A percentile compares a stretch with the other conserved stretches of the same genome.
phyloP scores from a whole-genome alignment of 495 filamentous ascomycete species.

The Tuber calosporum region DNA sequence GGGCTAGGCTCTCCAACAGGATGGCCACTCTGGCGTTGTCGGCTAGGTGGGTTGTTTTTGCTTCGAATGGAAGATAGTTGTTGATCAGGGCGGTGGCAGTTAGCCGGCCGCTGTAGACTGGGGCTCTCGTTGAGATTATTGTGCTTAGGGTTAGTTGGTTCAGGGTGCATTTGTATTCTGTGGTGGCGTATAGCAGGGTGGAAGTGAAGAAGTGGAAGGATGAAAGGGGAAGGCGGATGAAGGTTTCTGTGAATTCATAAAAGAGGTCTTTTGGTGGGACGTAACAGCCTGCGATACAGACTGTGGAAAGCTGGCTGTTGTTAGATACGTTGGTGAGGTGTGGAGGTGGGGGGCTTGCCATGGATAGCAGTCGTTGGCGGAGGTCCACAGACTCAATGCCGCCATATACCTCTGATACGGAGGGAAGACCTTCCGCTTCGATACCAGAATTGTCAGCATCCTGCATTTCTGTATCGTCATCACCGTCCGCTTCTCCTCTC shows the following conservation, averaged over 20 bases:
- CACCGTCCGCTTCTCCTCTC: slow-evolving; percentile 40
- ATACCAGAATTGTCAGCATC: slow-evolving; percentile 46
- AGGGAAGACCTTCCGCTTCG: slow-evolving; percentile 25
- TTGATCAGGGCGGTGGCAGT: slow-evolving; percentile 55
- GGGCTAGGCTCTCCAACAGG: slow-evolving; percentile 63
- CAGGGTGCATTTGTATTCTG: slow-evolving; percentile 52
- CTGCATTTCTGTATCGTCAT: slow-evolving; percentile 33
- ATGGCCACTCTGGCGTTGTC: slow-evolving; percentile 80
- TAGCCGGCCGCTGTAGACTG: slow-evolving; percentile 46
- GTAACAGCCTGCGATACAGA: slow-evolving; percentile 50
- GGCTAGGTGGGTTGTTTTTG: slow-evolving; percentile 53
- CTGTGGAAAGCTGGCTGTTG: slow-evolving; percentile 46
- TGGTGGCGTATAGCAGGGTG: slow-evolving; percentile 47
- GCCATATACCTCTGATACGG: slow-evolving; percentile 40
- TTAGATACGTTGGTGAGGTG: slow-evolving; percentile 32
- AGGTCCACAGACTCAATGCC: slow-evolving; percentile 45
- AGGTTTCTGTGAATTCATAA: slow-evolving; percentile 57
- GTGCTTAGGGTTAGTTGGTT: slow-evolving; percentile 57
- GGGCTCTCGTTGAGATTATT: slow-evolving; percentile 55
- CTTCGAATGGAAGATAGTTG: slow-evolving; percentile 65
- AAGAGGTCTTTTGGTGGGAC: slow-evolving; percentile 55
- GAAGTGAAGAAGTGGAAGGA: slow-evolving; percentile 60
- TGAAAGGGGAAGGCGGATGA: slow-evolving; percentile 59
- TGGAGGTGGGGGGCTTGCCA: slow-evolving; percentile 37
- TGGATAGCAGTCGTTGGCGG: slow-evolving; percentile 44